phyloP scores from a whole-genome alignment of 306 rosid species.

The Amphicarpaea edgeworthii region DNA sequence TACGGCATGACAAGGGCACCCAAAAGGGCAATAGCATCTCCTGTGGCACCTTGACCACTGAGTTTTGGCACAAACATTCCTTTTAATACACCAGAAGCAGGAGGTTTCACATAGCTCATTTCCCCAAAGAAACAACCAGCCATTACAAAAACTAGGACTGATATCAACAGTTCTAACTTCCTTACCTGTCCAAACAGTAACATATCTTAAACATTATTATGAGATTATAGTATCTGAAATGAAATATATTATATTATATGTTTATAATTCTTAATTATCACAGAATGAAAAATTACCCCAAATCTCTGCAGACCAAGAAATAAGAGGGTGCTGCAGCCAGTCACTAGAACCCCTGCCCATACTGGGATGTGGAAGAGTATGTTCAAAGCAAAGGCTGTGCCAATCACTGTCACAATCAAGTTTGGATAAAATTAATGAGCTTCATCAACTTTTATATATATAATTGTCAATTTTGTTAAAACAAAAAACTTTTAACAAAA shows the following conservation, averaged over 20 bases:
- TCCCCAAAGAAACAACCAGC: constrained; percentile 93
- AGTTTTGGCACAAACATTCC: constrained; percentile 82
- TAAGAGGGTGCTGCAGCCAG: constrained; percentile 82
- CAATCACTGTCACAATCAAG: constrained; percentile 69
- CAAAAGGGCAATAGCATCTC: constrained; percentile 83
- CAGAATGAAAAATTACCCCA: constrained; percentile 60
- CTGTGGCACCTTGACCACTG: constrained; percentile 70
- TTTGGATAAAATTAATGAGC: not conserved
- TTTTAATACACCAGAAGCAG: constrained; percentile 48
- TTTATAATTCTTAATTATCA: constrained; percentile 9
- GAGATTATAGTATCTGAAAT: constrained; percentile 2
- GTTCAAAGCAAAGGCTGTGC: constrained; percentile 88
- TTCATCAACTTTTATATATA: not conserved
- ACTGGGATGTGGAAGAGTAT: constrained; percentile 81
- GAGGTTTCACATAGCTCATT: constrained; percentile 83
- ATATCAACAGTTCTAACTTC: constrained; percentile 78
- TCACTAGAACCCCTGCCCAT: constrained; percentile 81
- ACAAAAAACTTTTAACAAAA: not conserved
- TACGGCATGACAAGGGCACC: constrained; percentile 99
- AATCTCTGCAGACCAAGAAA: constrained; percentile 83
- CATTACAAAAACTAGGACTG: constrained; percentile 67
- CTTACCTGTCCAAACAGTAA: constrained; percentile 53
- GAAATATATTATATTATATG: not conserved
- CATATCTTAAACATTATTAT: not conserved
- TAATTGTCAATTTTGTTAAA: not conserved